phyloP scores from a whole-genome alignment of 345 rosid species.

The Excoecaria agallocha region DNA sequence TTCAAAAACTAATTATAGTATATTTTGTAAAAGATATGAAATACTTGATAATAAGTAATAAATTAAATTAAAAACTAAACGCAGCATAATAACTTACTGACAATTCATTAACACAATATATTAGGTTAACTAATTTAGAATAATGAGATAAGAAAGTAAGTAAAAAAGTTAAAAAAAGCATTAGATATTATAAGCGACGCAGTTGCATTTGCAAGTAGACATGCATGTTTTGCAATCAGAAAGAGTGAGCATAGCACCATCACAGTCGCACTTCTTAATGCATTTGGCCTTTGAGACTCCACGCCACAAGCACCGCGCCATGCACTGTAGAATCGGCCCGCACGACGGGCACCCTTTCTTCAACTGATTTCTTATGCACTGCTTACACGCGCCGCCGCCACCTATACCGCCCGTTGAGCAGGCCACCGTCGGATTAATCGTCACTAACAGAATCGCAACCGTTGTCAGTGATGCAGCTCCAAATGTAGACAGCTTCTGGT shows the following conservation, averaged over 20 bases:
- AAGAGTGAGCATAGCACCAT: slow-evolving; percentile 44
- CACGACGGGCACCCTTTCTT: slow-evolving; percentile 11
- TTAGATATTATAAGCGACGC: slow-evolving; percentile 15
- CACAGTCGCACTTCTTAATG: slow-evolving; percentile 46
- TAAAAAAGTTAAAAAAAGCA: not conserved
- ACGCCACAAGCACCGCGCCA: slow-evolving; percentile 81
- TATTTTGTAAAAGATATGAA: too few species aligned
- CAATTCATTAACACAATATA: too few species aligned
- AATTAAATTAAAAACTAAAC: too few species aligned
- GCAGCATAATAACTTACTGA: too few species aligned
- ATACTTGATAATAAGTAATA: too few species aligned
- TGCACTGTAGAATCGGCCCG: slow-evolving; percentile 56
- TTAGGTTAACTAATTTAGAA: too few species aligned
- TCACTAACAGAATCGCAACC: slow-evolving; percentile 14
- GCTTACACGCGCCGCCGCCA: slow-evolving; percentile 37
- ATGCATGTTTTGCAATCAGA: slow-evolving; percentile 65
- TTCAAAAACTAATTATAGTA: too few species aligned
- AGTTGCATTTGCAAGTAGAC: slow-evolving; percentile 67
- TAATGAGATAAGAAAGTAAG: not conserved
- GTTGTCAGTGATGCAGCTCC: slow-evolving; percentile 6
- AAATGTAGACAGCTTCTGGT: slow-evolving; percentile 5
- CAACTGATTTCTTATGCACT: slow-evolving; percentile 42
- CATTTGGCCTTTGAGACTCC: slow-evolving; percentile 47
- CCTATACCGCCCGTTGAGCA: slow-evolving; percentile 1
- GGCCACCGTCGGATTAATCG: slow-evolving; percentile 20